These are phyloP conservation scores for Aspergillus thermomutatus DNA, from an alignment of 2,329 filamentous ascomycete genomes.

Conservation along the genomic window DNA sequence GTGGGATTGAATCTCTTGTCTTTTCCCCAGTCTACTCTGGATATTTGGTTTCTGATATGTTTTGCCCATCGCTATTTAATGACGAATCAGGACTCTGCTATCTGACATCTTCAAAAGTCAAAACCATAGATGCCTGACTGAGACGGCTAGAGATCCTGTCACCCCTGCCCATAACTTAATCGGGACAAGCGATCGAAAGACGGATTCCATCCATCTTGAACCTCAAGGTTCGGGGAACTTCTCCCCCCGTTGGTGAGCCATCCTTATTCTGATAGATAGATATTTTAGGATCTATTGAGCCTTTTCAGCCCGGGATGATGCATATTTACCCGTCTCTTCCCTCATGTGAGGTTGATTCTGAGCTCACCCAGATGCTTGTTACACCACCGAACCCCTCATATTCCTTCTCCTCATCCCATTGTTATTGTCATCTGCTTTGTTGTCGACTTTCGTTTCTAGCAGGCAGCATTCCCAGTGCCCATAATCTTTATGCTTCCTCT, in stretches of 20 bases:
- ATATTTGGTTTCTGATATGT: not conserved
- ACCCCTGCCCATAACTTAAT: conserved; percentile 9
- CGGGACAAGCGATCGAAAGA: conserved; percentile 8
- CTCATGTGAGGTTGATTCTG: conserved; percentile 3
- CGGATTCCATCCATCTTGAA: conserved; percentile 14
- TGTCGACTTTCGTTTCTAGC: not conserved
- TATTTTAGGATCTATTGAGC: conserved; percentile 8
- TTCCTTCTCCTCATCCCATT: conserved; percentile 1
- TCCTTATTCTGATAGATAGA: conserved; percentile 11
- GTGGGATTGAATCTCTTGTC: not conserved
- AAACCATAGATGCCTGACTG: not conserved
- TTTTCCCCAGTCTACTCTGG: not conserved
- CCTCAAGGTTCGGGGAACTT: conserved; percentile 6
- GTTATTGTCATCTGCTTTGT: not conserved
- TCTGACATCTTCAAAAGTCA: not conserved
- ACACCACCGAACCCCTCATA: conserved; percentile 1
- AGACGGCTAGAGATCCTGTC: conserved; percentile 5
- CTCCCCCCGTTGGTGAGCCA: conserved; percentile 6
- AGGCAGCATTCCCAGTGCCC: not conserved
- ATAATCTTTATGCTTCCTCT: not conserved
- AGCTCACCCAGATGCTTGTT: conserved; percentile 1
- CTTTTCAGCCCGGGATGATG: not conserved
- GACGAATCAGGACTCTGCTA: not conserved
- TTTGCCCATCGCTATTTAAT: not conserved
- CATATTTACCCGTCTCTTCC: conserved; percentile 10